Base-by-base conservation (phyloP, 2,329 filamentous ascomycete genomes). In the Fusarium nematophilum region DNA sequence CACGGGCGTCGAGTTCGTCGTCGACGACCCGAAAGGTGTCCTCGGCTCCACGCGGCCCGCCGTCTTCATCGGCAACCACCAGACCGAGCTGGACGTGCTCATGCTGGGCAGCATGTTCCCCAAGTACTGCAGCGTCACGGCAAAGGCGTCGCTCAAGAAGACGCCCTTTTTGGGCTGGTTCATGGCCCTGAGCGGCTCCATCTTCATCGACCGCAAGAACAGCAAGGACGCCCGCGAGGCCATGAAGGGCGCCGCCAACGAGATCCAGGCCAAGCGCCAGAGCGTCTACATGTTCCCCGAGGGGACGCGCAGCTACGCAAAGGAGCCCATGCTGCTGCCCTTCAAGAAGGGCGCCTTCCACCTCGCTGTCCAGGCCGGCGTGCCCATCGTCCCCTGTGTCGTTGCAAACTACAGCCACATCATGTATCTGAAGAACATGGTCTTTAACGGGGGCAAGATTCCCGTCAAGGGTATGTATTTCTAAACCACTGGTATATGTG, bases 321-420 rank as follows among this genome's bases (percentile, higher is more conserved):
- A 90, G 68, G 88, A 93, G 49, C 91, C 95, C 2, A 86, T 84
- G 55, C 79, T 99, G 69, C 81, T 98, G 49, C 91, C 93, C n/a
- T 99, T 98, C 83, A 99, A 99, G 80, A 99, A 99, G 82, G 95
- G 95, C 56, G 95, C 94, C 39, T 99, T 99, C 78, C 94, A 99
- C 75, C 84, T 99, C 27, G 95, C 95, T 38, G 86, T 99, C 15
- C 91, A 98, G 81, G 94, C 94, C 3, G 90, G 92, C 64, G 95
- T 97, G 6, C 93, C 93, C 21, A 91, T 99, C 68, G 89, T 99
- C 4, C 95, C 95, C 0, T 84, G 96, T 29, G 89, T 93, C 39
- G 85, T 87, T 25, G 90, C 90, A 72, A 93, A 93, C 77, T 94
- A 94, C 75, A 88, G 88, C 67, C 85, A 92, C 72, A 72, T 93